Evolutionary conservation across 208 protist genomes (phyloP).

Genomic region (Eutreptiella sp.): DNA sequence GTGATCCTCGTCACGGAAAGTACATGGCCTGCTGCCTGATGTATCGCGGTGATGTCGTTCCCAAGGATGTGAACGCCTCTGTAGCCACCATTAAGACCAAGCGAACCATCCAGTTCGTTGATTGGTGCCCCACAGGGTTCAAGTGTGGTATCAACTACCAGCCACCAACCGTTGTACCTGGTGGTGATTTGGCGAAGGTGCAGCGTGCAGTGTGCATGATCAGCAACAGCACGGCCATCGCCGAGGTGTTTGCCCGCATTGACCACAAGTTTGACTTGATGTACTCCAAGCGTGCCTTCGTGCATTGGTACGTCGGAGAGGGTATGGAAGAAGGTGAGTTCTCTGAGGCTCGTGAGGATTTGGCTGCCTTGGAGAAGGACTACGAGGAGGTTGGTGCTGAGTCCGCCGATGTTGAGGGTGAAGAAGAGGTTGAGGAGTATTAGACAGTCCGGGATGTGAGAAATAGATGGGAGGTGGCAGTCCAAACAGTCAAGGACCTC

Average conservation of each 20-base stretch:
- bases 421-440: constrained; percentile 52
- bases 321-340: constrained; percentile 92
- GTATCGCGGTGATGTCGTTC: constrained; percentile 95
- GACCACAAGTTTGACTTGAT: constrained; percentile 90
- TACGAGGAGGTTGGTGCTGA: constrained; percentile 81
- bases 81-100: constrained; percentile 90
- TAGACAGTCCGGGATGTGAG: constrained; percentile 18
- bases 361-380: constrained; percentile 86
- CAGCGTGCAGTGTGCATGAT: constrained; percentile 90
- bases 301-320: constrained; percentile 92
- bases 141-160: constrained; percentile 98
- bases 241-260: constrained; percentile 78
- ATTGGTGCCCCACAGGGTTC: constrained; percentile 95
- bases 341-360: constrained; percentile 82
- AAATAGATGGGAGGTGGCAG: no score
- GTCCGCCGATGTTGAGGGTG: constrained; percentile 50
- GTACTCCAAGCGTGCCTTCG: constrained; percentile 87
- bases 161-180: constrained; percentile 78
- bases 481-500: no score
- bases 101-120: constrained; percentile 88
- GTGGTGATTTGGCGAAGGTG: constrained; percentile 82
- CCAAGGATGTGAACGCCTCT: constrained; percentile 90
- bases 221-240: constrained; percentile 82
- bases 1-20: constrained; percentile 89
- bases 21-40: constrained; percentile 95